Conservation (phyloP, 306 rosid species). For the Rubus idaeus region DNA sequence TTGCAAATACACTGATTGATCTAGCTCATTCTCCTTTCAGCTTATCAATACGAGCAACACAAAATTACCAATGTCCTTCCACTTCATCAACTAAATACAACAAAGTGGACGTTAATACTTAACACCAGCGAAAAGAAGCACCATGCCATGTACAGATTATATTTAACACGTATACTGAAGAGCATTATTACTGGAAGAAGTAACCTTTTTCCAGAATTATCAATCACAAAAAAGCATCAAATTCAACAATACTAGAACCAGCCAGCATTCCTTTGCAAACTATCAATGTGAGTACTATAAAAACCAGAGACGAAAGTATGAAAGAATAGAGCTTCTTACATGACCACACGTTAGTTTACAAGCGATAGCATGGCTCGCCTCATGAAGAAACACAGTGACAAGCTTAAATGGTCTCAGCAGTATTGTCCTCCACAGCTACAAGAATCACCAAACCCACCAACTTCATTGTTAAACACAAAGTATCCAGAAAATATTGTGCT, state of each 20-base stretch:
- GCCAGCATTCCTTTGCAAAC: background rate
- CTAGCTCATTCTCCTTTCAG: background rate
- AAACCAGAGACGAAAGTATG: background rate
- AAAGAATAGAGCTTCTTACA: slow-evolving; percentile 37
- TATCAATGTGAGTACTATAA: background rate
- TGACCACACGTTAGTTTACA: slow-evolving; percentile 63
- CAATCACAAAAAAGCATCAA: background rate
- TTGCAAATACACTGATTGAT: background rate
- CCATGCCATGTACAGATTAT: too few species aligned
- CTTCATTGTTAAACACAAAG: background rate
- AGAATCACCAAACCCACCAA: background rate
- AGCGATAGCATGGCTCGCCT: slow-evolving; percentile 70
- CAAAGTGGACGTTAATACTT: background rate
- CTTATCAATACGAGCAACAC: background rate
- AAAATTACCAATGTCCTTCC: background rate
- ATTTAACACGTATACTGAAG: too few species aligned
- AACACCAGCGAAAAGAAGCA: too few species aligned
- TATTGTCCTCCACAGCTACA: slow-evolving; percentile 71
- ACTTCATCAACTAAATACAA: background rate
- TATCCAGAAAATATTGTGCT: background rate
- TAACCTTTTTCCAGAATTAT: background rate
- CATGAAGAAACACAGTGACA: slow-evolving; percentile 65
- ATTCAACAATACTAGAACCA: background rate
- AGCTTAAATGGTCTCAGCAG: slow-evolving; percentile 69
- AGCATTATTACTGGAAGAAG: background rate